Conservation (phyloP, 768 basidiomycete species). For the Boletus subparvulus region DNA sequence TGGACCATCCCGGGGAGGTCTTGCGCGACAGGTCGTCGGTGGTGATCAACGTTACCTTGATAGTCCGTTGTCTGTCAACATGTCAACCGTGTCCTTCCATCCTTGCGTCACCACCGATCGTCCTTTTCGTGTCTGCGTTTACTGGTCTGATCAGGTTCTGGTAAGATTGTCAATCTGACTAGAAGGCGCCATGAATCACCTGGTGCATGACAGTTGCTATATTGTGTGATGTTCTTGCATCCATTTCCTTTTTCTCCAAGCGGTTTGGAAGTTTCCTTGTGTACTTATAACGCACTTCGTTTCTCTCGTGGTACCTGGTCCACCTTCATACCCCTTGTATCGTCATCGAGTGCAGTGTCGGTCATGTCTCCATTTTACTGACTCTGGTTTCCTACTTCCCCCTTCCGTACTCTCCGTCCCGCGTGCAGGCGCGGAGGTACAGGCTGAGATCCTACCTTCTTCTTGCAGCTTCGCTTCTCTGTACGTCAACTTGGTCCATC, state of each 20-base stretch:
- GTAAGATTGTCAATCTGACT: slow-evolving; percentile 17
- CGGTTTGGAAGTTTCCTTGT: background rate
- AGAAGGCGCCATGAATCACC: slow-evolving; percentile 4
- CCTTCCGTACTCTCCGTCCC: slow-evolving; percentile 19
- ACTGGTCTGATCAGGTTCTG: slow-evolving; percentile 4
- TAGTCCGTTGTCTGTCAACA: slow-evolving; percentile 19
- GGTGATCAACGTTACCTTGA: slow-evolving; percentile 7
- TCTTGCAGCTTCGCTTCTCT: slow-evolving; percentile 32
- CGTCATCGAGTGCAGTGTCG: slow-evolving; percentile 7
- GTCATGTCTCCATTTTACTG: slow-evolving; percentile 5
- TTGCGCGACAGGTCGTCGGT: background rate
- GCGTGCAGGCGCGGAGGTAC: slow-evolving; percentile 24
- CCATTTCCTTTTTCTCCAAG: slow-evolving; percentile 2
- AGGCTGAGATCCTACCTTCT: slow-evolving; percentile 21
- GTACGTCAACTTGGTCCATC: slow-evolving; percentile 34
- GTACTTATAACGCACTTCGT: slow-evolving; percentile 5
- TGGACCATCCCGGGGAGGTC: background rate
- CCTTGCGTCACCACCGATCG: slow-evolving; percentile 13
- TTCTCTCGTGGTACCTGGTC: slow-evolving; percentile 4
- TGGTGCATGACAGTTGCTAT: slow-evolving; percentile 7
- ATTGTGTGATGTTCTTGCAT: slow-evolving; percentile 10
- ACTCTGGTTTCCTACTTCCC: slow-evolving; percentile 18
- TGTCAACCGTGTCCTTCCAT: slow-evolving; percentile 14
- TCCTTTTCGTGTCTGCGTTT: background rate
- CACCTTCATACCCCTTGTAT: slow-evolving; percentile 12